phyloP scores from a whole-genome alignment of 176 grass and related monocot genomes.

The Alopecurus myosuroides region DNA sequence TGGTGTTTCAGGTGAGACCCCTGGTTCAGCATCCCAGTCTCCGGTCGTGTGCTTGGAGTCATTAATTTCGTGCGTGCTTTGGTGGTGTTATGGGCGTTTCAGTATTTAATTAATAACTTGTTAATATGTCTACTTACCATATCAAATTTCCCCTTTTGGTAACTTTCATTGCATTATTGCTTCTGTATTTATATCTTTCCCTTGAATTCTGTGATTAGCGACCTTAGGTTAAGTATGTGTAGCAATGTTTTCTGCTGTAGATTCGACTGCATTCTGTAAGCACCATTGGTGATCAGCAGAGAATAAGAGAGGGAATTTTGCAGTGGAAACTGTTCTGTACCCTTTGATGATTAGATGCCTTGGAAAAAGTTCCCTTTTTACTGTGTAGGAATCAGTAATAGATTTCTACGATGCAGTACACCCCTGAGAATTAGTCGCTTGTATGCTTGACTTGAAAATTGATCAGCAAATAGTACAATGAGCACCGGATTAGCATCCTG shows the following conservation, averaged over 20 bases:
- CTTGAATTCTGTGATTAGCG: not conserved
- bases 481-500: not conserved
- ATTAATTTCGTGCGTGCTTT: conserved; percentile 3
- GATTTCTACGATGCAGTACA: not conserved
- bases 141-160: not conserved
- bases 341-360: not conserved
- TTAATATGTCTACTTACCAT: conserved; percentile 12
- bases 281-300: not conserved
- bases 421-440: not conserved
- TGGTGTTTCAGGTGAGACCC: conserved; percentile 75
- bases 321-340: not conserved
- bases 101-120: not conserved
- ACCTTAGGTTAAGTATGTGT: not conserved
- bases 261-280: not conserved
- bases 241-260: not conserved
- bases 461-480: not conserved
- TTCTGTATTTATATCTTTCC: not conserved
- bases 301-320: not conserved
- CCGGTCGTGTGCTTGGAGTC: not conserved
- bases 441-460: not conserved
- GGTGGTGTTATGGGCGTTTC: not conserved
- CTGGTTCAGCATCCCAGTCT: not conserved
- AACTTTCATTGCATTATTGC: conserved; percentile 1
- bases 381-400: not conserved
- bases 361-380: conserved; percentile 1